Evolutionary conservation across 208 protist genomes (phyloP).

Genomic region (Herpetomonas samuelpessoai): DNA sequence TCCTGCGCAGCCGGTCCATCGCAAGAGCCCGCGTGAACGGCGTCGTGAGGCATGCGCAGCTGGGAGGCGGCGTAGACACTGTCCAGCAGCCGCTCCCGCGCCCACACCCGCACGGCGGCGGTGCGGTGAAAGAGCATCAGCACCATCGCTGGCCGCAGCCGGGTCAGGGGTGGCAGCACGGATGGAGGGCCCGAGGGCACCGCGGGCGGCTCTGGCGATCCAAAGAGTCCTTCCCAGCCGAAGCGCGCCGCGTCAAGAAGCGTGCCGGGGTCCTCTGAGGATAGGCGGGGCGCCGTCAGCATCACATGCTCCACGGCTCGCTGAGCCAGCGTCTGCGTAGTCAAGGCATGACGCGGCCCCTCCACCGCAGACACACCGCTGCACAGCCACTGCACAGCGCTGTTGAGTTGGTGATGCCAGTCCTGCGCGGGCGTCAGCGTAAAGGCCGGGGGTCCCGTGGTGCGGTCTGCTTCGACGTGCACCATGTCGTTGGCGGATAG

Average conservation of each 20-base stretch:
- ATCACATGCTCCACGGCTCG: not conserved
- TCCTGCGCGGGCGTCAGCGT: not conserved
- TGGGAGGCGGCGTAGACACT: constrained; percentile 1
- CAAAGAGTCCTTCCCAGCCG: not conserved
- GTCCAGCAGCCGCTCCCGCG: constrained; percentile 10
- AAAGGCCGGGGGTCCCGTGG: no score
- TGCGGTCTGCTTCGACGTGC: no score
- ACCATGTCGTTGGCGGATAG: no score
- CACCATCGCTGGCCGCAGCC: constrained; percentile 14
- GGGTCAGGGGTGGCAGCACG: not conserved
- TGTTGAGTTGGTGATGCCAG: not conserved
- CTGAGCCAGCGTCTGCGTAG: not conserved
- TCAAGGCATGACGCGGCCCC: not conserved
- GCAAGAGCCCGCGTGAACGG: not conserved
- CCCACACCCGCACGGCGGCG: constrained; percentile 28
- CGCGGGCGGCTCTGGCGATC: not conserved
- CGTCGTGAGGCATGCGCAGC: not conserved
- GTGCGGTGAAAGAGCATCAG: constrained; percentile 48
- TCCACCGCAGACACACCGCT: not conserved
- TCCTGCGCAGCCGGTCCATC: not conserved
- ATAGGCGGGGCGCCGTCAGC: not conserved
- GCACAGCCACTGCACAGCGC: not conserved
- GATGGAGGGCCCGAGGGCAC: no score
- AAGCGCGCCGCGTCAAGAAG: not conserved
- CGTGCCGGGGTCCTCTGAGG: not conserved